Evolutionary conservation across 495 filamentous ascomycete genomes (phyloP).

Genomic region (Aspergillus diversus): DNA sequence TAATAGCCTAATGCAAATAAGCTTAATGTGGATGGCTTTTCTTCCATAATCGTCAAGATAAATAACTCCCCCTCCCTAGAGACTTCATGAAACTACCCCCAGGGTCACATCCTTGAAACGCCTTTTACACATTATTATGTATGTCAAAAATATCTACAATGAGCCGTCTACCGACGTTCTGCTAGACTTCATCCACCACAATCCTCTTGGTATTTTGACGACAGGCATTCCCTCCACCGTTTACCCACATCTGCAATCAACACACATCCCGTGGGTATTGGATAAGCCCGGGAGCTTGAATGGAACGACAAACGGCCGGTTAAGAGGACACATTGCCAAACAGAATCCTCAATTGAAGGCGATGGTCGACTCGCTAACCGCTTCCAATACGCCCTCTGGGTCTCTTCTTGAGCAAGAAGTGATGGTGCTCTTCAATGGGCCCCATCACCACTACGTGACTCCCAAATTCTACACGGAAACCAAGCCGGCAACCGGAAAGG

Average conservation of each 20-base stretch:
- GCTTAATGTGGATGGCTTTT: not conserved
- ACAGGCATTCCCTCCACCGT: slow-evolving; percentile 51
- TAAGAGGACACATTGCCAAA: slow-evolving; percentile 58
- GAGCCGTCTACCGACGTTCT: not conserved
- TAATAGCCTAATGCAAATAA: not conserved
- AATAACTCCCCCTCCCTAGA: no score
- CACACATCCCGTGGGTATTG: slow-evolving; percentile 56
- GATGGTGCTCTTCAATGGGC: slow-evolving; percentile 55
- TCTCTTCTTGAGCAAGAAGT: slow-evolving; percentile 31
- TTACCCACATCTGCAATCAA: slow-evolving; percentile 52
- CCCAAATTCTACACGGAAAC: slow-evolving; percentile 62
- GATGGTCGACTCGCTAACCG: slow-evolving; percentile 44
- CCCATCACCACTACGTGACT: slow-evolving; percentile 57
- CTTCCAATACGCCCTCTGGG: slow-evolving; percentile 22
- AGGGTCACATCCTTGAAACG: no score
- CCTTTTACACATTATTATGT: not conserved
- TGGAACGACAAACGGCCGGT: slow-evolving; percentile 26
- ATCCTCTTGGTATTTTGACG: slow-evolving; percentile 59
- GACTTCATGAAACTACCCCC: no score
- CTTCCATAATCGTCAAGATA: not conserved
- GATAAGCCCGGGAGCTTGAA: slow-evolving; percentile 39
- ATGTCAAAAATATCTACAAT: not conserved
- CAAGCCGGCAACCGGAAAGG: slow-evolving; percentile 56
- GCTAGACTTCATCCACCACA: slow-evolving; percentile 44
- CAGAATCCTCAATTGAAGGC: slow-evolving; percentile 59